Base-by-base conservation (phyloP, 164 flowering plant species). In the Nymphaea colorata region DNA sequence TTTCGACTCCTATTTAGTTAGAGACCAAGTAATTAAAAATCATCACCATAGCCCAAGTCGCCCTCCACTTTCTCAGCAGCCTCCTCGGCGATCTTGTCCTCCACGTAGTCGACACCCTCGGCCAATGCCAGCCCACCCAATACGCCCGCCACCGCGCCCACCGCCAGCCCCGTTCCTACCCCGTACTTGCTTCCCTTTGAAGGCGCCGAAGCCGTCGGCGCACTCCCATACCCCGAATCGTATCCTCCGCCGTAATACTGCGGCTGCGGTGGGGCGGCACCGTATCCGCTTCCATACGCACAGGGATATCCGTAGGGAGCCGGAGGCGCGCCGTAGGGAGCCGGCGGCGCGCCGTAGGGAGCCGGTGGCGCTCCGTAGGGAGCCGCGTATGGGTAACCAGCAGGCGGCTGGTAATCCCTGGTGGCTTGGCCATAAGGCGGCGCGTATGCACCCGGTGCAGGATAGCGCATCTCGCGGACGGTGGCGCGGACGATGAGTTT, bases 141-240 rank as follows among this genome's bases (percentile, higher is more conserved):
- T 10, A 69, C 78, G n/a, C 97, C 95, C 3, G 86, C 97, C 3
- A 75, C 95, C 45, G 88, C 91, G 3, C 93, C 97, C 75, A 91
- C 87, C 10, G 97, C 95, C 82, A 91, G 66, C 59, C 97, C 95
- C 62, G 93, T 82, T 64, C 97, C 97, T 88, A 81, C 44, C 10
- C 90, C 89, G 43, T 69, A 76, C 76, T 77, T 82, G 42, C 86
- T 76, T 8, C 67, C 62, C 73, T 81, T 83, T 1, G 59, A 16
- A 80, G 74, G 73, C 73, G 55, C 77, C 44, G 18, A 3, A 44
- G 43, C 71, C 15, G 42, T 12, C 53, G 67, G 64, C 57, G 60
- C 42, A 44, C 67, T 70, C 12, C 44, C 79, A 44, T 76, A 73
- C 36, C 14, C 65, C 41, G 57, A 47, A 6, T 4, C 55, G 5